Evolutionary conservation across 2,329 filamentous ascomycete species (phyloP), one percentile per base, ranked within the genome.

Genomic region (Botrytis cinerea): DNA sequence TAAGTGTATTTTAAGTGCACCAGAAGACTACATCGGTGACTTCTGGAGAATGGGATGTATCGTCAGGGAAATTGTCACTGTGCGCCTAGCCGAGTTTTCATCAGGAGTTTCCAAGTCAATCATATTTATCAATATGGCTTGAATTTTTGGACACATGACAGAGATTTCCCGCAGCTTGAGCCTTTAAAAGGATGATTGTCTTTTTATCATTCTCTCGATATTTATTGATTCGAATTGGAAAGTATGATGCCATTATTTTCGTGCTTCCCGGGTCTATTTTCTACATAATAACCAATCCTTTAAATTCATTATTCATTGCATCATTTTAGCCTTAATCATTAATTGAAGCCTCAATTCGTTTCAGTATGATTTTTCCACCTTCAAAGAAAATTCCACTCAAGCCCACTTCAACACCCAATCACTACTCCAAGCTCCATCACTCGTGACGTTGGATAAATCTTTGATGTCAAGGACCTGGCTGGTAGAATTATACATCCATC

Each of bases 391-490:
- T 38, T 40, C n/a, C 38, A 10, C 38, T 68, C 48, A 72, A 43
- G 35, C 74, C 89, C 89, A 91, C 63, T 82, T 85, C 78, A 91
- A 79, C 7, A 84, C 84, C 90, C 89, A 92, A 76, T 85, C 83
- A 16, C 79, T 77, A 62, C 79, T 82, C 87, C 89, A 93, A n/a
- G 89, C 89, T 4, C 89, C 90, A 2, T 80, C 78, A 0, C 78
- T 76, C 0, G 89, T 90, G 71, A 84, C 70, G 20, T 82, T 80
- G 61, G 85, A 80, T 77, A 92, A 79, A 1, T 84, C 85, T 8
- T 82, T 82, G 25, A 92, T 79, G 73, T 80, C 83, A 77, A 92
- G 79, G 2, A 86, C 83, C 35, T 85, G 82, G 12, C 81, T 85
- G 1, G 81, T 83, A 25, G 78, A 74, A 78, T 89, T 84, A 75